Base-by-base conservation (phyloP, 1,284 basidiomycete species). In the Ustilago hordei region DNA sequence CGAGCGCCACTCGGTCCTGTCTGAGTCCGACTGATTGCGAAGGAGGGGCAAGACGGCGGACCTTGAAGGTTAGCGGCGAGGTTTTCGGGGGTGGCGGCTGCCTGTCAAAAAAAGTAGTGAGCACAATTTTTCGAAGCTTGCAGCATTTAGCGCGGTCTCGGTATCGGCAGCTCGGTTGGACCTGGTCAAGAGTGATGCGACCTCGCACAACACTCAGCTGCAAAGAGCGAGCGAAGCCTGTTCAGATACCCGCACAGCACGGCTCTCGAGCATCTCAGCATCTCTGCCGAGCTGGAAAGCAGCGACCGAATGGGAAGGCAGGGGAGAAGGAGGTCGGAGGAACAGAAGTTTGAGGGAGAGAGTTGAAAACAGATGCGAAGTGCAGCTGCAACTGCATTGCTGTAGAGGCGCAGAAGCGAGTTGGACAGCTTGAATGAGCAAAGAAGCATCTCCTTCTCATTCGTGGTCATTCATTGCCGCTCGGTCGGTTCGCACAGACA, bases 401-500 rank as follows among this genome's bases (percentile, higher is more conserved):
- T 50, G 48, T 31, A 50, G 48, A 31, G 48, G 31, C 31, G 48
- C 48, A 50, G 48, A 50, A 50, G 48, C 48, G 48, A 50, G 48
- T 50, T 50, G 48, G 28, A 45, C 43, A 45, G 19, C 43, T 5
- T 15, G 43, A 2, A 9, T 19, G 17, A 41, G 13, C 13, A 41
- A 41, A 41, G 13, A 41, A 41, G 11, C 13, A 17, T 28, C 45
- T 48, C 19, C 17, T 48, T 48, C n/a, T 6, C 23, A 28, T 17
- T 17, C 39, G 13, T 17, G 13, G 39, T 13, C 36, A 38, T 13
- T 3, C 36, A 38, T 38, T 8, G 36, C 36, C 36, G 36, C 36
- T 13, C 36, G 36, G 36, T 38, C 36, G 2, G 41, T 45, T 19
- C 12, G 41, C 41, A 45, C 41, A 17, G 41, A 45, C 41, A 13